phyloP scores from a whole-genome alignment of 2,329 filamentous ascomycete species.

The Ustilaginoidea virens region DNA sequence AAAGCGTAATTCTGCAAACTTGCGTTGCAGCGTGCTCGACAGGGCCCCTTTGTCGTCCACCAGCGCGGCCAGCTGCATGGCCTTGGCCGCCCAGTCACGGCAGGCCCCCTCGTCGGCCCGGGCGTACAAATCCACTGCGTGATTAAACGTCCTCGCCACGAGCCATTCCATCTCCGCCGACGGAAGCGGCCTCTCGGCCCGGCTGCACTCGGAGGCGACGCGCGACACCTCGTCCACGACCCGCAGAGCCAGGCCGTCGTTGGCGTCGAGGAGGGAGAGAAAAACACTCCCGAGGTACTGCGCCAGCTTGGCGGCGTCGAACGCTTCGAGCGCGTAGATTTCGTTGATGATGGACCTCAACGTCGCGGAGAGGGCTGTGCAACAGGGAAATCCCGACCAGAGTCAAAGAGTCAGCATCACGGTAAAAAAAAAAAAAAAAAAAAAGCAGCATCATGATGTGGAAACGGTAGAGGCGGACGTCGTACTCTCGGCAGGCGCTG shows the following conservation, averaged over 20 bases:
- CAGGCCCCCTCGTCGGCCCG: slow-evolving; percentile 37
- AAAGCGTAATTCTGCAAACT: slow-evolving; percentile 24
- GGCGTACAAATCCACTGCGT: slow-evolving; percentile 50
- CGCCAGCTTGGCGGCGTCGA: slow-evolving; percentile 45
- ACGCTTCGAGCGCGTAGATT: slow-evolving; percentile 40
- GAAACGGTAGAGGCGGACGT: too few species aligned
- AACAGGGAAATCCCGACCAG: too few species aligned
- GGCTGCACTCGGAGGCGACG: slow-evolving; percentile 33
- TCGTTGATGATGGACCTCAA: slow-evolving; percentile 57
- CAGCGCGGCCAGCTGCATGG: slow-evolving; percentile 45
- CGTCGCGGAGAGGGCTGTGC: too few species aligned
- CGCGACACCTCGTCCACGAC: slow-evolving; percentile 48
- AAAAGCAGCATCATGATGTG: too few species aligned
- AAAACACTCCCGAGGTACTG: slow-evolving; percentile 71
- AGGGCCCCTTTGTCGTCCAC: slow-evolving; percentile 36
- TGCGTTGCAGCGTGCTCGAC: slow-evolving; percentile 26
- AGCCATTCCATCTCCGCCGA: slow-evolving; percentile 60
- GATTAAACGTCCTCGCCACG: slow-evolving; percentile 53
- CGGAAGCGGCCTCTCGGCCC: slow-evolving; percentile 39
- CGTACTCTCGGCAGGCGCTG: slow-evolving; percentile 34
- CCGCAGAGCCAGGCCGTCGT: slow-evolving; percentile 38
- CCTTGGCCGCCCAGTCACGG: slow-evolving; percentile 45
- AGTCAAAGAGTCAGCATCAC: too few species aligned
- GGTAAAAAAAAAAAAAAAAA: too few species aligned
- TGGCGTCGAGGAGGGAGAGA: slow-evolving; percentile 44